Conservation (phyloP, 2,329 filamentous ascomycete genomes). For the Microdochium bolleyi region DNA sequence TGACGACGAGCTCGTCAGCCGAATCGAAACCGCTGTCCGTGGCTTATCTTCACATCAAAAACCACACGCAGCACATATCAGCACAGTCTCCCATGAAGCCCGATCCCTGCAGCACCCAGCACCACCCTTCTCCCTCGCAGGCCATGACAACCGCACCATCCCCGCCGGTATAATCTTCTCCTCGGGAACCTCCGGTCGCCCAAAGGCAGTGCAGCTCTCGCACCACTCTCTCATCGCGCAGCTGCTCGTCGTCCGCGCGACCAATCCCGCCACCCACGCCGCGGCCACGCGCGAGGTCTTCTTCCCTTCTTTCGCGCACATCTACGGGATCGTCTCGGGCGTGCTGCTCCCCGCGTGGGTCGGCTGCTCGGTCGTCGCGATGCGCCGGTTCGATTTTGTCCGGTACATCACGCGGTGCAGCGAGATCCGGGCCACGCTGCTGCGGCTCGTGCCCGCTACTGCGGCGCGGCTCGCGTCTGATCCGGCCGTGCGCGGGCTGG, state of each 20-base stretch:
- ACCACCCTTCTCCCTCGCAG: not conserved
- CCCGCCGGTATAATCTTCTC: constrained; percentile 14
- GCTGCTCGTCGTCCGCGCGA: constrained; percentile 9
- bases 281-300: constrained; percentile 15
- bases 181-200: constrained; percentile 13
- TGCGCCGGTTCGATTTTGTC: constrained; percentile 12
- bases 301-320: constrained; percentile 16
- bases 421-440: constrained; percentile 9
- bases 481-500: constrained; percentile 4
- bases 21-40: not conserved
- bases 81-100: not conserved
- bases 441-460: constrained; percentile 13
- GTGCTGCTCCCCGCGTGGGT: constrained; percentile 12
- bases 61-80: not conserved
- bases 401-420: constrained; percentile 10
- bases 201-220: constrained; percentile 13
- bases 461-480: constrained; percentile 13
- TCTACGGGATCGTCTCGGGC: constrained; percentile 14
- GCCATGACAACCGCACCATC: constrained; percentile 6
- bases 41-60: not conserved
- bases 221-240: constrained; percentile 14
- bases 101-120: too few species aligned
- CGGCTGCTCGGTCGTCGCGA: constrained; percentile 11
- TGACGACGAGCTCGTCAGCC: constrained; percentile 4
- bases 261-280: constrained; percentile 14